A percentile compares a stretch with the other conserved stretches of the same genome.
Evolutionary conservation across 2,329 filamentous ascomycete genomes (phyloP).

Genomic region (Paraphoma sp.): DNA sequence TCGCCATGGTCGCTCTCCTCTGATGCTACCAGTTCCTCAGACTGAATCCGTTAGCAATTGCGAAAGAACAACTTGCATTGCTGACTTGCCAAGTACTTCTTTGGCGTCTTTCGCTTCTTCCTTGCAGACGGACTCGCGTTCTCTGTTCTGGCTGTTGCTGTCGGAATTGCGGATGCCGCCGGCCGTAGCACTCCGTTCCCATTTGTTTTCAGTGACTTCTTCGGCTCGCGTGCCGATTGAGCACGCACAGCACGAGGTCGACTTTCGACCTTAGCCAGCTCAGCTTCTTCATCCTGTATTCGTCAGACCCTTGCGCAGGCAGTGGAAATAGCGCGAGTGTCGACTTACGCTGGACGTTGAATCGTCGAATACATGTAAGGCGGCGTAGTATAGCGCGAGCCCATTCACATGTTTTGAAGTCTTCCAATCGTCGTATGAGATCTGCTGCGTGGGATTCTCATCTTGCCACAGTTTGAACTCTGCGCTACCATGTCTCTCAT

Average conservation of each 20-base stretch:
- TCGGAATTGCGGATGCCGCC: conserved; percentile 21
- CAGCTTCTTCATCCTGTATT: conserved; percentile 33
- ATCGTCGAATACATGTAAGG: conserved; percentile 37
- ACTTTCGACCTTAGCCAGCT: conserved; percentile 19
- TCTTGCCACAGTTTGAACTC: conserved; percentile 37
- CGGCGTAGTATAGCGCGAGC: conserved; percentile 38
- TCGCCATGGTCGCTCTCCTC: conserved; percentile 32
- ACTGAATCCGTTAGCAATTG: conserved; percentile 26
- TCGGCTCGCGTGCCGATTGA: conserved; percentile 29
- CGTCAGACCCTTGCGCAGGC: conserved; percentile 20
- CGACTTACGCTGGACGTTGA: conserved; percentile 36
- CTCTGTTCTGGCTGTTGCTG: conserved; percentile 21
- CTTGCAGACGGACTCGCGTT: conserved; percentile 32
- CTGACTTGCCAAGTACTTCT: conserved; percentile 35
- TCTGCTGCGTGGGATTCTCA: conserved; percentile 24
- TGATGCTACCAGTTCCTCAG: conserved; percentile 38
- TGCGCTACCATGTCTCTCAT: conserved; percentile 23
- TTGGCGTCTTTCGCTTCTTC: conserved; percentile 35
- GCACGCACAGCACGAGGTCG: conserved; percentile 26
- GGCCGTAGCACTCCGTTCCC: conserved; percentile 26
- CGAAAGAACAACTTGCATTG: not conserved
- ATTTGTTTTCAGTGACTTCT: conserved; percentile 33
- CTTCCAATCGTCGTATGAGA: conserved; percentile 42
- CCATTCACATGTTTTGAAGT: conserved; percentile 34
- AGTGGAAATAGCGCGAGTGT: not conserved